phyloP scores from a whole-genome alignment of 2,329 filamentous ascomycete species.

The Talaromyces piceae region DNA sequence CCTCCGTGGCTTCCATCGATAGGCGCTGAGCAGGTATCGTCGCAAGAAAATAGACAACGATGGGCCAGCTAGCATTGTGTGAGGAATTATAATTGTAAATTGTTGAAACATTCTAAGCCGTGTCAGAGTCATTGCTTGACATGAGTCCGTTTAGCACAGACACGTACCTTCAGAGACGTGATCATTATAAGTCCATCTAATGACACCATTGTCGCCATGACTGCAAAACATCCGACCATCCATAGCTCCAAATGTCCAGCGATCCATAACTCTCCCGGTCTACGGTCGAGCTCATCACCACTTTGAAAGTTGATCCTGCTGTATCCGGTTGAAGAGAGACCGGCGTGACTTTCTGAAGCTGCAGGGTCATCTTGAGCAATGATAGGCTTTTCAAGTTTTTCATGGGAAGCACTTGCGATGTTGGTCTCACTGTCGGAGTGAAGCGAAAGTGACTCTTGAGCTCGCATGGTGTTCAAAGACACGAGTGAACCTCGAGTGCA shows the following conservation, averaged over 20 bases:
- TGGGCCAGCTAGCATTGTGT: constrained; percentile 4
- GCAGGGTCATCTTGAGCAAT: not conserved
- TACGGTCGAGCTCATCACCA: not conserved
- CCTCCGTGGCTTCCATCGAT: constrained; percentile 2
- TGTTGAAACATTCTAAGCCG: not conserved
- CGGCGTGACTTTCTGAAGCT: not conserved
- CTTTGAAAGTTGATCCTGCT: constrained; percentile 2
- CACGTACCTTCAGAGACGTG: constrained; percentile 5
- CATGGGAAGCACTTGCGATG: not conserved
- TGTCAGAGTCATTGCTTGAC: not conserved
- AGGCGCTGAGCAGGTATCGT: constrained; percentile 3
- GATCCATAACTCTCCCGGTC: not conserved
- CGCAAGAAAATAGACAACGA: constrained; percentile 7
- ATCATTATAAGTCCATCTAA: constrained; percentile 8
- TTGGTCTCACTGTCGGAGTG: not conserved
- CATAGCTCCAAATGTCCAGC: constrained; percentile 1
- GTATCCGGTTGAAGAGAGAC: not conserved
- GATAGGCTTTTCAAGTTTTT: not conserved
- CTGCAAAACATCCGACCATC: constrained; percentile 8
- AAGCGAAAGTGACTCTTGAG: not conserved
- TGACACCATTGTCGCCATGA: constrained; percentile 7
- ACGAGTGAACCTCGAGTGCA: not conserved
- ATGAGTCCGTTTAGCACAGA: not conserved
- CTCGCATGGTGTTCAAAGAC: not conserved
- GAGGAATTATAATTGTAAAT: constrained; percentile 5